Evolutionary conservation across 495 filamentous ascomycete genomes (phyloP).

Genomic region (Letharia columbiana): DNA sequence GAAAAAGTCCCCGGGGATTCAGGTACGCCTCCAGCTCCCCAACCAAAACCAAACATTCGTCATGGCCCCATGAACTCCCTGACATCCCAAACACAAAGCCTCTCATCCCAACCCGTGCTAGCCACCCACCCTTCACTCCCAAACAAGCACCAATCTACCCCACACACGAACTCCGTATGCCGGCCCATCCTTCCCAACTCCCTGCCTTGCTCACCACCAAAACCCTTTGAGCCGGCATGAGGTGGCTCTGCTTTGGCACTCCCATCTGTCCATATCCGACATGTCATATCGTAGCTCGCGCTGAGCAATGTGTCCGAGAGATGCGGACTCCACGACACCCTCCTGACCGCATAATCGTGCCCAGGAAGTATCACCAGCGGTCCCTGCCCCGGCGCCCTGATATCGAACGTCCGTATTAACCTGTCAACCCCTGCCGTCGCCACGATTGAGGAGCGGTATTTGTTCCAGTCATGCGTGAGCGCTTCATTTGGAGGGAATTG

Average conservation of each 20-base stretch:
- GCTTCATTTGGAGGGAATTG: conserved; percentile 59
- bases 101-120: conserved; percentile 87
- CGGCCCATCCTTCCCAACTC: conserved; percentile 81
- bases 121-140: conserved; percentile 93
- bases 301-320: conserved; percentile 73
- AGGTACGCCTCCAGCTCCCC: background rate
- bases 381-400: conserved; percentile 61
- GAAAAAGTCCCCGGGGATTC: background rate
- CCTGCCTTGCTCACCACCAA: conserved; percentile 40
- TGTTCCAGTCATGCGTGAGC: conserved; percentile 98
- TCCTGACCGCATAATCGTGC: conserved; percentile 84
- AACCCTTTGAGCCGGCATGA: conserved; percentile 24
- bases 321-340: conserved; percentile 85
- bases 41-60: background rate
- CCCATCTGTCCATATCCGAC: conserved; percentile 83
- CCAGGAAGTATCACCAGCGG: conserved; percentile 64
- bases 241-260: conserved; percentile 40
- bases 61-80: conserved; percentile 47
- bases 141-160: conserved; percentile 96
- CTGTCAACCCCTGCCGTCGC: conserved; percentile 88
- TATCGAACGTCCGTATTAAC: conserved; percentile 78
- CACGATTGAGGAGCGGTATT: conserved; percentile 75
- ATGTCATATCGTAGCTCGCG: conserved; percentile 96
- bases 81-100: conserved; percentile 86
- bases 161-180: conserved; percentile 95